Evolutionary conservation across 2,329 filamentous ascomycete species (phyloP).

Genomic region (Pseudogymnoascus sp.): DNA sequence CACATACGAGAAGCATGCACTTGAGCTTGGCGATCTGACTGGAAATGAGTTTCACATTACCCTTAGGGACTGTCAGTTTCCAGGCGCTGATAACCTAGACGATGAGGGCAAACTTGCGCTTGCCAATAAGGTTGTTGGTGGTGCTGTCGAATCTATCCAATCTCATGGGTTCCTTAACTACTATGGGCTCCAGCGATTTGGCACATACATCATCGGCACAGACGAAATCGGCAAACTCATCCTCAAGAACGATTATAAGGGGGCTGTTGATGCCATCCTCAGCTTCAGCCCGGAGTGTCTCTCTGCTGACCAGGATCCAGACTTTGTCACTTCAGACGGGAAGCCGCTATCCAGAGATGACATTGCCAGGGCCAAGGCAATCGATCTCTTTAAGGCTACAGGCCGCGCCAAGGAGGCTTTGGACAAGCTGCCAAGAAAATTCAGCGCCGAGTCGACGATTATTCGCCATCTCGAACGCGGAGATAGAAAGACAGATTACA

Average conservation of each 20-base stretch:
- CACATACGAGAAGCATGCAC: slow-evolving; percentile 60
- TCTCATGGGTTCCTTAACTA: slow-evolving; percentile 90
- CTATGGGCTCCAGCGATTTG: slow-evolving; percentile 95
- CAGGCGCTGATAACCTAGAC: slow-evolving; percentile 35
- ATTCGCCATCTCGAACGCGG: slow-evolving; percentile 63
- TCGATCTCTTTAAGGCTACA: slow-evolving; percentile 63
- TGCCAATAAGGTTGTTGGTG: slow-evolving; percentile 43
- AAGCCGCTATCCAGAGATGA: slow-evolving; percentile 65
- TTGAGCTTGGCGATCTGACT: slow-evolving; percentile 74
- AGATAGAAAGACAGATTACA: slow-evolving; percentile 53
- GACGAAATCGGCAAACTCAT: slow-evolving; percentile 80
- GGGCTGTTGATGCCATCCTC: slow-evolving; percentile 71
- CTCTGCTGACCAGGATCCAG: slow-evolving; percentile 43
- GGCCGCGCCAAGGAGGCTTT: slow-evolving; percentile 54
- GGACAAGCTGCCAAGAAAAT: slow-evolving; percentile 67
- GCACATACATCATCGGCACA: slow-evolving; percentile 78
- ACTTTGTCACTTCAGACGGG: slow-evolving; percentile 31
- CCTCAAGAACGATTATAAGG: slow-evolving; percentile 72
- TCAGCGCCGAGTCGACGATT: slow-evolving; percentile 70
- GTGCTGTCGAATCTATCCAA: slow-evolving; percentile 60
- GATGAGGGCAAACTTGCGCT: slow-evolving; percentile 41
- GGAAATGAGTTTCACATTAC: slow-evolving; percentile 95
- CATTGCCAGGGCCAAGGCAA: slow-evolving; percentile 67
- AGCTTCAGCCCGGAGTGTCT: slow-evolving; percentile 61
- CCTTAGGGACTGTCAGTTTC: slow-evolving; percentile 72